Base-by-base conservation (phyloP, 2,329 filamentous ascomycete species). In the Penicillium sp. region DNA sequence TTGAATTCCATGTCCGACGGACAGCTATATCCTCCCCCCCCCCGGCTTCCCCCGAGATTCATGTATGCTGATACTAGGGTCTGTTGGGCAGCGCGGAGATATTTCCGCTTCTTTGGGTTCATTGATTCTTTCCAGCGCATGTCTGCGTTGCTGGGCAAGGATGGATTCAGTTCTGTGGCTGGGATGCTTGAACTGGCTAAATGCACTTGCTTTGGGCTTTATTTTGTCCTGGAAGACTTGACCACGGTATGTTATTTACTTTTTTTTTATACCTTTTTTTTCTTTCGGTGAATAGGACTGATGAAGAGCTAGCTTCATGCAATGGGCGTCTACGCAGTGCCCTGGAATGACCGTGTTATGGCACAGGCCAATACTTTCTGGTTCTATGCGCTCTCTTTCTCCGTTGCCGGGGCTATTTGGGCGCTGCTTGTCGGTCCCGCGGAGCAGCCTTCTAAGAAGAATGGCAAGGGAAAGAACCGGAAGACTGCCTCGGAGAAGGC, bases 21-120 rank as follows among this genome's bases (percentile, higher is more conserved):
- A 27, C 16, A 19, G 7, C n/a, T 45, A 49, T 21, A 51, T 1
- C 10, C 15, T 29, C 21, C 9, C 15, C 41, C 19, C 27, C 21
- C 21, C 21, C 21, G 21, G 21, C 19, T 2, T 2, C 19, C 19
- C 19, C 19, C 19, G 2, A 21, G 21, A 21, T 21, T 29, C 4
- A 34, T 34, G 29, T 36, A 50, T 53, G 15, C 52, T 61, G 40
- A 58, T 54, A 45, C 31, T 58, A 9, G 49, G 5, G 33, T 9
- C 15, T 46, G n/a, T 41, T 29, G 27, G 27, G 55, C 43, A 81
- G 80, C 75, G 31, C 80, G 89, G 38, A 83, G 87, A 23, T 86
- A 84, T 72, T 81, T 91, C 68, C 84, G 89, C 13, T 76, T 89
- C 56, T 88, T 90, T 70, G 85, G 86, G 65, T 90, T 87, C 69